These are phyloP conservation scores for Capronia americana DNA, from an alignment of 2,329 filamentous ascomycete genomes.

Conservation along the genomic window DNA sequence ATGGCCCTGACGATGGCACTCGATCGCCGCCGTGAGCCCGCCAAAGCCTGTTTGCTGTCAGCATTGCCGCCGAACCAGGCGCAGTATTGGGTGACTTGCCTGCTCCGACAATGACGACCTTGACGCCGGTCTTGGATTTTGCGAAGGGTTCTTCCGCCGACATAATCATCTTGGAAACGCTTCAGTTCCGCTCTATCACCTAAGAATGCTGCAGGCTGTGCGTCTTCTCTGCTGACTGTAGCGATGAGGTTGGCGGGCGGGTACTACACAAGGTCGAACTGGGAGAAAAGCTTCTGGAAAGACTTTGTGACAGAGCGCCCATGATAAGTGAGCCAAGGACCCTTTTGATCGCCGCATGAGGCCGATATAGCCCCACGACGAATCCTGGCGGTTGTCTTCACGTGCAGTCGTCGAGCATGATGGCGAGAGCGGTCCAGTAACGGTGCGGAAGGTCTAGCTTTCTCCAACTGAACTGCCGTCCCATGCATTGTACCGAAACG, in stretches of 20 bases:
- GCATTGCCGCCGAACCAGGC: neutral
- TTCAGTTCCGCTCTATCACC: no score
- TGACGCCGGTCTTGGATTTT: slow-evolving; percentile 59
- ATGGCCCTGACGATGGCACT: slow-evolving; percentile 40
- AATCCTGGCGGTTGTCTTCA: slow-evolving; percentile 11
- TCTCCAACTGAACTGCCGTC: slow-evolving; percentile 34
- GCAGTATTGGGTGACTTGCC: slow-evolving; percentile 31
- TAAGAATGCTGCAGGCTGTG: neutral
- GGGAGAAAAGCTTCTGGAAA: slow-evolving; percentile 6
- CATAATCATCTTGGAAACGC: slow-evolving; percentile 23
- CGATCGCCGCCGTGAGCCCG: slow-evolving; percentile 46
- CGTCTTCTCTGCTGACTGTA: neutral
- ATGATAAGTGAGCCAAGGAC: slow-evolving; percentile 5
- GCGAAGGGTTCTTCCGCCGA: slow-evolving; percentile 21
- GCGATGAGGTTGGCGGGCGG: neutral
- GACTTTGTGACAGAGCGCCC: slow-evolving; percentile 1
- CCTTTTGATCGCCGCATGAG: slow-evolving; percentile 14
- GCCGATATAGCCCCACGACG: slow-evolving; percentile 26
- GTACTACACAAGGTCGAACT: neutral
- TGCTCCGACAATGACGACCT: slow-evolving; percentile 59
- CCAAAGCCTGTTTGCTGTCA: slow-evolving; percentile 41
- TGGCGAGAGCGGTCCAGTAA: slow-evolving; percentile 11
- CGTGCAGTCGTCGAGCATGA: slow-evolving; percentile 5
- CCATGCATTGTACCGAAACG: slow-evolving; percentile 33
- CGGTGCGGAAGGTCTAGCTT: slow-evolving; percentile 16